These are phyloP conservation scores for Stachybotrys echinatus DNA, from an alignment of 2,329 filamentous ascomycete genomes.

Conservation along the genomic window DNA sequence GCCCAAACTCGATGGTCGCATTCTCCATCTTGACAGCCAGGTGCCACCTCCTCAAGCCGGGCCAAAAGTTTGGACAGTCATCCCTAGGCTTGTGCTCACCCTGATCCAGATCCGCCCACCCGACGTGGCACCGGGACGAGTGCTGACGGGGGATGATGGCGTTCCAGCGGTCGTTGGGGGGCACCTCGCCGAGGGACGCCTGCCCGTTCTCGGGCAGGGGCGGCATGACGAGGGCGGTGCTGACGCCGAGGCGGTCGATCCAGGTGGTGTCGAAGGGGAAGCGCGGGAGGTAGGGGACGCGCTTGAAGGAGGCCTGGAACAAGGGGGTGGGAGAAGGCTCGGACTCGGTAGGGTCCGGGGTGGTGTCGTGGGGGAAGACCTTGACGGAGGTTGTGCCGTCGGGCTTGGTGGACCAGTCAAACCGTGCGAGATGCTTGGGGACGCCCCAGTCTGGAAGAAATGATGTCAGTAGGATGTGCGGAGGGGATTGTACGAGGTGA, in stretches of 20 bases:
- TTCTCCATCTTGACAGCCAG: conserved; percentile 33
- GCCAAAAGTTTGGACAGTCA: conserved; percentile 39
- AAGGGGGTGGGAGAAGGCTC: conserved; percentile 29
- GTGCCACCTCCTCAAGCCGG: conserved; percentile 38
- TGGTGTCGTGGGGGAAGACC: conserved; percentile 38
- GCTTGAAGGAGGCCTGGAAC: conserved; percentile 39
- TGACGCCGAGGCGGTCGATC: conserved; percentile 34
- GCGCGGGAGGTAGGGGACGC: conserved; percentile 30
- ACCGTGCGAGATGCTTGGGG: conserved; percentile 49
- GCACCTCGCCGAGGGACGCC: conserved; percentile 34
- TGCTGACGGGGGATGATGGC: conserved; percentile 25
- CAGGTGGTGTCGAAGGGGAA: conserved; percentile 37
- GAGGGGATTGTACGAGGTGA: conserved; percentile 3
- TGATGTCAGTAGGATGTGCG: not conserved
- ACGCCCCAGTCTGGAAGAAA: conserved; percentile 44
- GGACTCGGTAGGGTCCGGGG: conserved; percentile 19
- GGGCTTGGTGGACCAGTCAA: conserved; percentile 35
- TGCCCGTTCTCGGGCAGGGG: conserved; percentile 35
- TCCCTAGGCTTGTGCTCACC: conserved; percentile 17
- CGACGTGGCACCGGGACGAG: conserved; percentile 26
- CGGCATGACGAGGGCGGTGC: conserved; percentile 40
- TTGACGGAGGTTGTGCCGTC: conserved; percentile 32
- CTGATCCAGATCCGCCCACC: conserved; percentile 43
- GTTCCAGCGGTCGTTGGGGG: conserved; percentile 42
- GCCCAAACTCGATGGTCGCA: conserved; percentile 22